phyloP scores from a whole-genome alignment of 805 yeast genomes.

The Zygosaccharomyces siamensis region DNA sequence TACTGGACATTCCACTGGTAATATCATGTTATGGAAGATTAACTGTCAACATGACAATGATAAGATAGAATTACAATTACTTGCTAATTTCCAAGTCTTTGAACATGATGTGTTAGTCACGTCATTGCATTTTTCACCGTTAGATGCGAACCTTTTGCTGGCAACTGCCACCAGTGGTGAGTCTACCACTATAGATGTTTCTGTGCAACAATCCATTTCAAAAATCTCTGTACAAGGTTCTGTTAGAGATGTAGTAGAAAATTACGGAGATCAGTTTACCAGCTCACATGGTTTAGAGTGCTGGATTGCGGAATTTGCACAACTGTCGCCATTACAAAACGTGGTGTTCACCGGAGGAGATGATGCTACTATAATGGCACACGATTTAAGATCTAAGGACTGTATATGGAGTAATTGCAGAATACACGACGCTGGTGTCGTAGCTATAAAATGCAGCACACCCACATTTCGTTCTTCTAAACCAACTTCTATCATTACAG shows the following conservation, averaged over 20 bases:
- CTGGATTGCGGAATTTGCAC: constrained; percentile 80
- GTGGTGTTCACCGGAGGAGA: constrained; percentile 88
- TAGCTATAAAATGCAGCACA: constrained; percentile 56
- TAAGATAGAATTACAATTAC: constrained; percentile 15
- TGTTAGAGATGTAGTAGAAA: constrained; percentile 6
- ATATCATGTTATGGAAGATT: constrained; percentile 57
- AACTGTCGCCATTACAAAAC: constrained; percentile 44
- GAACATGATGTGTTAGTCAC: constrained; percentile 54
- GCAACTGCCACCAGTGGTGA: constrained; percentile 70
- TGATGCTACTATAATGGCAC: constrained; percentile 70
- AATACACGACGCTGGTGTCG: constrained; percentile 88
- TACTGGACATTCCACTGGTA: constrained; percentile 81
- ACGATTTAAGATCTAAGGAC: constrained; percentile 50
- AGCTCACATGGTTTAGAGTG: constrained; percentile 69
- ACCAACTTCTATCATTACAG: constrained; percentile 50
- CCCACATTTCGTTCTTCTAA: constrained; percentile 21
- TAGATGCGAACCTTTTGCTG: constrained; percentile 36
- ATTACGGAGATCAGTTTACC: constrained; percentile 22
- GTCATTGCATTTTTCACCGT: constrained; percentile 55
- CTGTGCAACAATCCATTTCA: constrained; percentile 6
- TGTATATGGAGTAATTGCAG: constrained; percentile 38
- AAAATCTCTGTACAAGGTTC: constrained; percentile 20
- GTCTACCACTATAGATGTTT: constrained; percentile 35
- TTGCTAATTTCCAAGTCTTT: constrained; percentile 42
- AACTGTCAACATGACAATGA: constrained; percentile 5